Evolutionary conservation across 768 basidiomycete species (phyloP).

Genomic region (Auriculariales sp.): DNA sequence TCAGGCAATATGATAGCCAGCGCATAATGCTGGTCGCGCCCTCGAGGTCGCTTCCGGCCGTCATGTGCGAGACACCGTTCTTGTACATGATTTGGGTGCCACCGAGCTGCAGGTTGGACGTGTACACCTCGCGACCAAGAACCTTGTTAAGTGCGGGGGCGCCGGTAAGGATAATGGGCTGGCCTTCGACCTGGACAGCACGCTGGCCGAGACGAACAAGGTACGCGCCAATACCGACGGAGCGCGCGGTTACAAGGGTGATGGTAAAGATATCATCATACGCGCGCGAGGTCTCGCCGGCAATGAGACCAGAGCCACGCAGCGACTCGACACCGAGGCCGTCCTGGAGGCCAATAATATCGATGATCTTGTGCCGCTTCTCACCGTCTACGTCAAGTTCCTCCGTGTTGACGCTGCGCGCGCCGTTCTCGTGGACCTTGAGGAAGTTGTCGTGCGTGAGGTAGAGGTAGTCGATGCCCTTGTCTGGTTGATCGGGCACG

Average conservation of each 20-base stretch:
- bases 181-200: slow-evolving; percentile 96
- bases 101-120: slow-evolving; percentile 94
- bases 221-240: slow-evolving; percentile 98
- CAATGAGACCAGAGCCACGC: slow-evolving; percentile 93
- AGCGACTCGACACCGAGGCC: slow-evolving; percentile 94
- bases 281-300: slow-evolving; percentile 93
- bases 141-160: slow-evolving; percentile 97
- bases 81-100: slow-evolving; percentile 99
- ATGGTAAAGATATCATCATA: slow-evolving; percentile 99
- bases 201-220: slow-evolving; percentile 95
- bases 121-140: slow-evolving; percentile 95
- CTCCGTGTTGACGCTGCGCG: slow-evolving; percentile 59
- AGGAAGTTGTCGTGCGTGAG: slow-evolving; percentile 84
- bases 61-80: slow-evolving; percentile 96
- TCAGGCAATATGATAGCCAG: slow-evolving; percentile 93
- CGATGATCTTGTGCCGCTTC: slow-evolving; percentile 84
- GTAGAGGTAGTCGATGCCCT: slow-evolving; percentile 93
- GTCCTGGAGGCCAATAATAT: slow-evolving; percentile 93
- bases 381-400: slow-evolving; percentile 83
- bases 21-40: slow-evolving; percentile 87
- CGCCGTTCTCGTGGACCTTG: slow-evolving; percentile 77
- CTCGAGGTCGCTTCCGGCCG: slow-evolving; percentile 88
- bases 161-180: slow-evolving; percentile 97
- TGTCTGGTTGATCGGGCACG: slow-evolving; percentile 68
- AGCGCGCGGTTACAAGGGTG: slow-evolving; percentile 94